Conservation (phyloP, 495 filamentous ascomycete species). For the Diplogelasinospora grovesii region DNA sequence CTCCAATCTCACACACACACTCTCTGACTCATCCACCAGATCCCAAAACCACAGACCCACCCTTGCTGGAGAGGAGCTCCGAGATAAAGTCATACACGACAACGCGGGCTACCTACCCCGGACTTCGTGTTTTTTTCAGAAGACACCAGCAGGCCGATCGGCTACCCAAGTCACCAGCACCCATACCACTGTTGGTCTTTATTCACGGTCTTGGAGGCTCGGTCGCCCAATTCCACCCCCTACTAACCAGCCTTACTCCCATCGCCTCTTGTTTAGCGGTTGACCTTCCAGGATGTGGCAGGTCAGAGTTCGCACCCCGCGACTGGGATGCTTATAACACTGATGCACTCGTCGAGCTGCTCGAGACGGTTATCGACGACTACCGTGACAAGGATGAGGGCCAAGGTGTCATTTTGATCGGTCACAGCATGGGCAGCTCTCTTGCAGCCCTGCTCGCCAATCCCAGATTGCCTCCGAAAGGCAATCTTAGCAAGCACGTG, state of each 20-base stretch:
- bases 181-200: constrained; percentile 82
- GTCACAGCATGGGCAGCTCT: constrained; percentile 83
- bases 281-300: constrained; percentile 83
- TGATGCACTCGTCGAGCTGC: constrained; percentile 65
- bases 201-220: constrained; percentile 89
- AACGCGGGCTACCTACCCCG: constrained; percentile 61
- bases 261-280: constrained; percentile 83
- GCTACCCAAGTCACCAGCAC: constrained; percentile 61
- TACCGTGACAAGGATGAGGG: constrained; percentile 57
- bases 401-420: constrained; percentile 74
- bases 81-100: constrained; percentile 65
- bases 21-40: constrained; percentile 12
- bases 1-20: background rate
- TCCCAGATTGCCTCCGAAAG: constrained; percentile 38
- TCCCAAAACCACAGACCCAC: constrained; percentile 55
- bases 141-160: constrained; percentile 73
- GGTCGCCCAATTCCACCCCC: constrained; percentile 74
- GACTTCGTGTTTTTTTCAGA: constrained; percentile 75
- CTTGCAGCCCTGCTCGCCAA: constrained; percentile 69
- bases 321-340: constrained; percentile 75
- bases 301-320: constrained; percentile 62
- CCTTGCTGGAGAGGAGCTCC: constrained; percentile 71
- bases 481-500: constrained; percentile 53
- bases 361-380: constrained; percentile 64
- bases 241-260: constrained; percentile 77